Percentiles rank a stretch among this genome's conserved stretches.
phyloP scores from a whole-genome alignment of 805 yeast genomes.

The Teunomyces lycoperdinae region DNA sequence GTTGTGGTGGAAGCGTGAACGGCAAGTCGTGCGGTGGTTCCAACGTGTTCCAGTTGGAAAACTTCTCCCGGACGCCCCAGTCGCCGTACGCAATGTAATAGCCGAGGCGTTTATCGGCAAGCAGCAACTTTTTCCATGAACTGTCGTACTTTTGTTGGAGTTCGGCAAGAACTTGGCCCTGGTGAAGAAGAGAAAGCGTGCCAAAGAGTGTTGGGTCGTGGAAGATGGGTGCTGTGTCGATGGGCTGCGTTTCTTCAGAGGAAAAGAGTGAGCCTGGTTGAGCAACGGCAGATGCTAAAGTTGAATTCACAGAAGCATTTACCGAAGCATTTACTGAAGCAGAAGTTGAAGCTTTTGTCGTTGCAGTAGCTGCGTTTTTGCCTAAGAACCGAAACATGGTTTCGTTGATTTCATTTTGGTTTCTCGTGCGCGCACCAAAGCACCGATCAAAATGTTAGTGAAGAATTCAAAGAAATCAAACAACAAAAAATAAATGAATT shows the following conservation, averaged over 20 bases:
- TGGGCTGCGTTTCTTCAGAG: slow-evolving; percentile 43
- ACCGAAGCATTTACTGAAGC: no score
- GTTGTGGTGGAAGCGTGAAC: slow-evolving; percentile 42
- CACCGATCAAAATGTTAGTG: no score
- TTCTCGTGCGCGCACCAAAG: no score
- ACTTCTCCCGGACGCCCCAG: slow-evolving; percentile 66
- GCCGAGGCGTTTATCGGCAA: slow-evolving; percentile 51
- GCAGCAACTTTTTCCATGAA: slow-evolving; percentile 53
- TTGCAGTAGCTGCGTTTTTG: no score
- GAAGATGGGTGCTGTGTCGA: slow-evolving; percentile 44
- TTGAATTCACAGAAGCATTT: no score
- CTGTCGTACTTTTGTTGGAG: slow-evolving; percentile 48
- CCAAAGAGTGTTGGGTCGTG: slow-evolving; percentile 35
- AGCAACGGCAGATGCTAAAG: not conserved
- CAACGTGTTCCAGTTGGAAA: slow-evolving; percentile 43
- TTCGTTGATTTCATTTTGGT: no score
- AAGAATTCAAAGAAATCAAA: no score
- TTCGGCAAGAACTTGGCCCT: slow-evolving; percentile 56
- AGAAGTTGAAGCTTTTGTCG: not conserved
- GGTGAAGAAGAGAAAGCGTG: slow-evolving; percentile 44
- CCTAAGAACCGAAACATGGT: no score
- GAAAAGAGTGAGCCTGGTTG: slow-evolving; percentile 29
- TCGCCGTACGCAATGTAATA: slow-evolving; percentile 67
- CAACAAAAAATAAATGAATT: no score
- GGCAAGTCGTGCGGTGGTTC: slow-evolving; percentile 60